Conservation (phyloP, 257 asterid genomes). For the Ballota nigra region DNA sequence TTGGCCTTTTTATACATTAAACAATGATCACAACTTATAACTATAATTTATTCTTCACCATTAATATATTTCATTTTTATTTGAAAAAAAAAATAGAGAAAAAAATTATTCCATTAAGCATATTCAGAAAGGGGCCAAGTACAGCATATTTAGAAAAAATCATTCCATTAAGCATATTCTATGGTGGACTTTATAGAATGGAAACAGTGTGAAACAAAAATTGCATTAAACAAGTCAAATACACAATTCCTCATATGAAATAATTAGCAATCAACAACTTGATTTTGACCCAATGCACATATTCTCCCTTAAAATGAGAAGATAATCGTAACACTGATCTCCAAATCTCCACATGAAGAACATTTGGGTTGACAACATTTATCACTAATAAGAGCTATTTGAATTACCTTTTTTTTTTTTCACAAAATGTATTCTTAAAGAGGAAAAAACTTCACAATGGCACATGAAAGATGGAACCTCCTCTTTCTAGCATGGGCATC, state of each 20-base stretch:
- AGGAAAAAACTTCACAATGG: not conserved
- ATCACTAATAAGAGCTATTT: not conserved
- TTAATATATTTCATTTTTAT: too few relatives aligned
- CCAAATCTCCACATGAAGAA: too few relatives aligned
- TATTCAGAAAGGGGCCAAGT: too few relatives aligned
- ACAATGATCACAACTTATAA: slow-evolving; percentile 9
- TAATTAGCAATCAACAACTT: not conserved
- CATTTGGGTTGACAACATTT: not conserved
- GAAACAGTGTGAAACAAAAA: slow-evolving; percentile 12
- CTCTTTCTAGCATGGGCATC: not conserved
- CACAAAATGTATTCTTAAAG: not conserved
- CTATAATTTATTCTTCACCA: not conserved
- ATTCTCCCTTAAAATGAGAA: not conserved
- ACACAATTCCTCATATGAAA: not conserved
- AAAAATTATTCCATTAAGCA: too few relatives aligned
- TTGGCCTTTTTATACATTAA: slow-evolving; percentile 18
- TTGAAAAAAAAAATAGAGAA: too few relatives aligned
- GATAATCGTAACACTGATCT: not conserved
- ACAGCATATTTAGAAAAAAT: too few relatives aligned
- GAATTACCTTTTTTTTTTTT: not conserved
- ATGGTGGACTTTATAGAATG: too few relatives aligned
- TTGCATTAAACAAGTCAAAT: slow-evolving; percentile 1
- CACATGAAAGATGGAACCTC: not conserved
- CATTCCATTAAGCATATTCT: too few relatives aligned
- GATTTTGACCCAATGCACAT: not conserved